phyloP scores from a whole-genome alignment of 352 stramenopile genomes.

The Phytophthora citricola region DNA sequence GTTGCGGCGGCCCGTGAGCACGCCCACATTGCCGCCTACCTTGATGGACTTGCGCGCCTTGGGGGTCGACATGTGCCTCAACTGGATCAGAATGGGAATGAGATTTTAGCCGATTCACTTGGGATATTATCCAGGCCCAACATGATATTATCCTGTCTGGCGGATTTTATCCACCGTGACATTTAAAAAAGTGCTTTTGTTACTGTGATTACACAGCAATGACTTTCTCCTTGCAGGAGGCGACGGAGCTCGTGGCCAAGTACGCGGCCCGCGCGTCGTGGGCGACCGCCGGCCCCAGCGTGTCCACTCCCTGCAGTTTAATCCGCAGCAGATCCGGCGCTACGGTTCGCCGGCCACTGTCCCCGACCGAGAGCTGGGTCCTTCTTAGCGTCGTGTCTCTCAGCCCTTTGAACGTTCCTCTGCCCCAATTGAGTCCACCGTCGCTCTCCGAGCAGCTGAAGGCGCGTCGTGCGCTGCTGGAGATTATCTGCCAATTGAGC shows the following conservation, averaged over 20 bases:
- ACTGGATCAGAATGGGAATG: too few relatives aligned
- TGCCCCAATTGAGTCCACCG: constrained; percentile 1
- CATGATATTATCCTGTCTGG: too few relatives aligned
- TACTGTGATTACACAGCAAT: too few relatives aligned
- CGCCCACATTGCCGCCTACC: constrained; percentile 63
- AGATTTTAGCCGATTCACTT: too few relatives aligned
- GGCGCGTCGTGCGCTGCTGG: constrained; percentile 20
- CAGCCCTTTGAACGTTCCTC: not conserved
- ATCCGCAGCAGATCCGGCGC: constrained; percentile 11
- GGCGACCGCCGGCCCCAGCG: not conserved
- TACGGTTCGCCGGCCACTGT: constrained; percentile 11
- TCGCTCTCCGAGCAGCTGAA: constrained; percentile 17
- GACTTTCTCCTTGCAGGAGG: constrained; percentile 9
- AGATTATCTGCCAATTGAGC: constrained; percentile 27
- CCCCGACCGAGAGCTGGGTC: constrained; percentile 21
- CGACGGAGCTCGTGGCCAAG: constrained; percentile 24
- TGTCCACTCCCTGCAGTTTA: not conserved
- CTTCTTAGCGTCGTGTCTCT: constrained; percentile 14
- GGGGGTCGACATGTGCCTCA: constrained; percentile 40
- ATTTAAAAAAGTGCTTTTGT: too few relatives aligned
- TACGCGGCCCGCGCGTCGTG: constrained; percentile 13
- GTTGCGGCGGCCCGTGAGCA: constrained; percentile 84
- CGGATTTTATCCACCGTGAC: too few relatives aligned
- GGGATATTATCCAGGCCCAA: too few relatives aligned
- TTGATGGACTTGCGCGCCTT: constrained; percentile 82